Evolutionary conservation across 1,284 basidiomycete species (phyloP), one percentile per base, ranked within the genome.

Genomic region (Malassezia furfur): DNA sequence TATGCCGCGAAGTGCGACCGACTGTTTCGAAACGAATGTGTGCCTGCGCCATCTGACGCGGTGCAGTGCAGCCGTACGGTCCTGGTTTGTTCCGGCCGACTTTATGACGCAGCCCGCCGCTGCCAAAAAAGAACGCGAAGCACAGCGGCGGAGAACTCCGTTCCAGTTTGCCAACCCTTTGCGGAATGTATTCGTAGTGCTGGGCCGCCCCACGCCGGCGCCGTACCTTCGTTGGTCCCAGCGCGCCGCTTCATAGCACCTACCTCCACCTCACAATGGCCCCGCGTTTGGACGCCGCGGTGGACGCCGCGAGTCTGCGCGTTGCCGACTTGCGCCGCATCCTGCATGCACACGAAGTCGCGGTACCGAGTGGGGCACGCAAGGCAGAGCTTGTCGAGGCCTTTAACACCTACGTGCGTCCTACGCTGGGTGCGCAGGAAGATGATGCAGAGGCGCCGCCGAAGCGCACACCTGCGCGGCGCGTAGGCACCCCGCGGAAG

Each of bases 341-440:
- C 14, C 37, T 57, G 14, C 40, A 48, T 3, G 45, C 39, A 10
- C 21, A 52, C n/a, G 21, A 35, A 4, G 30, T 57, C 7, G 21
- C 43, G 5, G 50, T 52, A 17, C 55, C 55, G 34, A 47, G 45
- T n/a, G 28, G 44, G 3, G 51, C 51, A 11, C 55, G 55, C 40
- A 57, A 57, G 30, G 44, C 55, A 1, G 40, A 30, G 12, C 37
- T 57, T 5, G 30, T 57, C 1, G 55, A 50, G 11, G 30, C 46
- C 11, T 57, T 52, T 34, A 35, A 57, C 6, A 12, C 51, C 40
- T 45, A 57, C 41, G 55, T 57, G 38, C 55, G 55, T 7, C 55
- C 55, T 1, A n/a, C 9, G 3, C 45, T 57, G 35, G 12, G 14
- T 5, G 47, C 39, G 10, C 15, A 28, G 15, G 30, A 30, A 22